Conservation (phyloP, 176 grass and related monocot genomes). For the Triticum dicoccoides region DNA sequence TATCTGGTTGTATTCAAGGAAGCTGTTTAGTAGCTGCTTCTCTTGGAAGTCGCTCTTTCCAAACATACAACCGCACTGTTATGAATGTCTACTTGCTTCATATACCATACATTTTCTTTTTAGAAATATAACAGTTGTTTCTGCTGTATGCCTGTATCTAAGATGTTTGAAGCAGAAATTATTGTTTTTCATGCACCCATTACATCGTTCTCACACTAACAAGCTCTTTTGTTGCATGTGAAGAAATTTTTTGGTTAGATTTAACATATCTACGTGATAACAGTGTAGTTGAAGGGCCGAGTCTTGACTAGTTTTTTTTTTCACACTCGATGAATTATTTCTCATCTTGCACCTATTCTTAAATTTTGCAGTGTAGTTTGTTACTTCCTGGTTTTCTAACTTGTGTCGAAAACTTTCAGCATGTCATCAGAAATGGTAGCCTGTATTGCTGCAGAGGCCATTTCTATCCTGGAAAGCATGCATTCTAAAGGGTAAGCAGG, state of each 20-base stretch:
- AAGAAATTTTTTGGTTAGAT: not conserved
- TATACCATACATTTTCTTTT: not conserved
- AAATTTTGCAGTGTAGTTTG: not conserved
- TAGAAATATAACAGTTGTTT: not conserved
- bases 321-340: not conserved
- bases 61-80: not conserved
- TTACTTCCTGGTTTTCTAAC: constrained; percentile 10
- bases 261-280: not conserved
- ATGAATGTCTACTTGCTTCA: not conserved
- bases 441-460: constrained; percentile 74
- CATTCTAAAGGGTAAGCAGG: constrained; percentile 71
- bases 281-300: not conserved
- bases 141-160: not conserved
- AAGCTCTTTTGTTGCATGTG: constrained; percentile 1
- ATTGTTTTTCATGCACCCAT: not conserved
- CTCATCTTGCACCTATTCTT: not conserved
- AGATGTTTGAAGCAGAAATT: not conserved
- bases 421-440: constrained; percentile 92
- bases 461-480: constrained; percentile 87
- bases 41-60: not conserved
- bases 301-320: not conserved
- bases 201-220: not conserved
- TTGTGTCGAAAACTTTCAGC: constrained; percentile 41
- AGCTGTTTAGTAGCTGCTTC: not conserved
- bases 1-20: not conserved